These are phyloP conservation scores for Yamadazyma dendronema DNA, from an alignment of 1,139 yeast species.

Conservation along the genomic window DNA sequence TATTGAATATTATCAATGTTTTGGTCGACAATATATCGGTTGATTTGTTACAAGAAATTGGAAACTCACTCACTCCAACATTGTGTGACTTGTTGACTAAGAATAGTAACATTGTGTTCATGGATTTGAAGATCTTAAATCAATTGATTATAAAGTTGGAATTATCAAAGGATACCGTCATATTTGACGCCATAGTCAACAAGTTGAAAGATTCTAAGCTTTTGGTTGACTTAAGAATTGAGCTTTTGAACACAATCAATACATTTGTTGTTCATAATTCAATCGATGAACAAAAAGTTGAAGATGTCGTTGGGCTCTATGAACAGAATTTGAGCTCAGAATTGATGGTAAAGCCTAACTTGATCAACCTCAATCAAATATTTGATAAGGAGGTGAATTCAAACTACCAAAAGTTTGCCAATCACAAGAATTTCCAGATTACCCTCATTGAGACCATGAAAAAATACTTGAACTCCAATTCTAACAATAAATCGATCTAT, in stretches of 20 bases:
- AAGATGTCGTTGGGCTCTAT: conserved; percentile 6
- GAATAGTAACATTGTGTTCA: conserved; percentile 10
- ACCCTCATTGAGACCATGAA: conserved; percentile 8
- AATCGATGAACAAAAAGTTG: conserved; percentile 3
- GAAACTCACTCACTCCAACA: conserved; percentile 6
- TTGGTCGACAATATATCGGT: conserved; percentile 5
- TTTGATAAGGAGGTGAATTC: conserved; percentile 7
- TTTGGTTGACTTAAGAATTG: conserved; percentile 15
- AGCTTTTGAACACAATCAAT: conserved; percentile 12
- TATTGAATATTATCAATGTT: conserved; percentile 10
- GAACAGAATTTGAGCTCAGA: conserved; percentile 12
- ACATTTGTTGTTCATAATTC: conserved; percentile 7
- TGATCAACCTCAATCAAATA: conserved; percentile 11
- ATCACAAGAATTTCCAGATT: conserved; percentile 6
- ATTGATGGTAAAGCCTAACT: conserved; percentile 10
- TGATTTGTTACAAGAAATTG: conserved; percentile 3
- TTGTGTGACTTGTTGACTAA: conserved; percentile 9
- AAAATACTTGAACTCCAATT: conserved; percentile 6
- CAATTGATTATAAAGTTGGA: conserved; percentile 17
- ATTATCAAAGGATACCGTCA: not conserved
- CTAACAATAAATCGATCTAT: conserved; percentile 9
- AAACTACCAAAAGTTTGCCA: conserved; percentile 9
- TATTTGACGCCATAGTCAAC: conserved; percentile 11
- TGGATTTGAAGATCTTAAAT: conserved; percentile 16
- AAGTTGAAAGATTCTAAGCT: conserved; percentile 13